Evolutionary conservation across 2,329 filamentous ascomycete genomes (phyloP).

Genomic region (Diplocarpon rosae): DNA sequence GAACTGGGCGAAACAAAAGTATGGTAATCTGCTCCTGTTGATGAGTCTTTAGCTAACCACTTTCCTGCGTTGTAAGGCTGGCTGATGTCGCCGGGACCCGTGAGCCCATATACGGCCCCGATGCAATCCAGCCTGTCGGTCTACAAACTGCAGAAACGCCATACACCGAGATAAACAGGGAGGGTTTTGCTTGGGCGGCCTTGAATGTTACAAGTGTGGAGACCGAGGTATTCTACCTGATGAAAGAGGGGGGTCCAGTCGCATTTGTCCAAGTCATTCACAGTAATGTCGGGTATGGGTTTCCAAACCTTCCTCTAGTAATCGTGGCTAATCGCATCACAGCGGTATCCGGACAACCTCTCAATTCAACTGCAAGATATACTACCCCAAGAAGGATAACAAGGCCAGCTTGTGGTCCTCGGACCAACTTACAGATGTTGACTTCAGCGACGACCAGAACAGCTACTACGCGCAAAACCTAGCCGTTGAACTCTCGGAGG

Average conservation of each 20-base stretch:
- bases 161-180: constrained; percentile 66
- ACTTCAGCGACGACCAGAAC: constrained; percentile 74
- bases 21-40: constrained; percentile 31
- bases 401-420: constrained; percentile 76
- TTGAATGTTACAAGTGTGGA: constrained; percentile 84
- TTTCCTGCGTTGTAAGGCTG: constrained; percentile 35
- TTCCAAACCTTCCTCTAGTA: constrained; percentile 5
- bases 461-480: constrained; percentile 81
- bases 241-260: constrained; percentile 64
- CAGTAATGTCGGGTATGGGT: constrained; percentile 85
- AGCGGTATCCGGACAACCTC: constrained; percentile 83
- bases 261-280: constrained; percentile 88
- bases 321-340: constrained; percentile 22
- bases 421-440: constrained; percentile 64
- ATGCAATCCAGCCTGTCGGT: constrained; percentile 76
- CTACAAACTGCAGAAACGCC: constrained; percentile 67
- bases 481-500: constrained; percentile 75
- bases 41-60: constrained; percentile 13
- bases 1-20: constrained; percentile 93
- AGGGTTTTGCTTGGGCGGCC: constrained; percentile 72
- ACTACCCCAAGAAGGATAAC: constrained; percentile 55
- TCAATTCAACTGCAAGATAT: constrained; percentile 93
- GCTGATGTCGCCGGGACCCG: constrained; percentile 85
- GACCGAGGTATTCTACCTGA: constrained; percentile 89
- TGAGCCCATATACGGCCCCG: constrained; percentile 88